A percentile compares a stretch with the other conserved stretches of the same genome.
Conservation (phyloP, 2,329 filamentous ascomycete species). For the Fusarium aywerte region DNA sequence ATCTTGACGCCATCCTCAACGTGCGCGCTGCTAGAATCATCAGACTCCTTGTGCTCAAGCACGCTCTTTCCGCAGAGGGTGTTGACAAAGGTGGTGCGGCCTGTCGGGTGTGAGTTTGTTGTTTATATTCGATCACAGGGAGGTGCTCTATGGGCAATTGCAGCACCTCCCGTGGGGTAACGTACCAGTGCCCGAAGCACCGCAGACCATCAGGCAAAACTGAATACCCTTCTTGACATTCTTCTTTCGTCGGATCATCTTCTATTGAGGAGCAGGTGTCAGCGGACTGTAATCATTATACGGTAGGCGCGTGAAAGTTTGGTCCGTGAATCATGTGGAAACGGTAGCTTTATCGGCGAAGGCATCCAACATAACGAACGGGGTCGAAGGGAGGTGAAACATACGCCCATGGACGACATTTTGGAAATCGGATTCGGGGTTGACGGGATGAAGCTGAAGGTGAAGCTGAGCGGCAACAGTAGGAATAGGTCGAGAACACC, state of each 20-base stretch:
- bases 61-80: constrained; percentile 97
- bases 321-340: constrained; percentile 25
- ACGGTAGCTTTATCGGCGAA: constrained; percentile 42
- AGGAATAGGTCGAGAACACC: constrained; percentile 36
- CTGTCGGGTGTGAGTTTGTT: constrained; percentile 59
- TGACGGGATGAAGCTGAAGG: constrained; percentile 26
- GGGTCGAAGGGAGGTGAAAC: constrained; percentile 37
- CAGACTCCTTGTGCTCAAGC: constrained; percentile 88
- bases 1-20: constrained; percentile 98
- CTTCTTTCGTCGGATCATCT: constrained; percentile 99
- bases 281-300: constrained; percentile 41
- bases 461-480: constrained; percentile 32
- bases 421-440: constrained; percentile 36
- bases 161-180: constrained; percentile 41
- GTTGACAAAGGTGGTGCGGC: constrained; percentile 99
- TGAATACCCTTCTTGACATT: constrained; percentile 99
- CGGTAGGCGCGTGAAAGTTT: constrained; percentile 31
- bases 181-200: constrained; percentile 96
- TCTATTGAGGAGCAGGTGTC: constrained; percentile 60
- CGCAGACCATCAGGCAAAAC: constrained; percentile 99
- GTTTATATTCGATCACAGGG: constrained; percentile 20
- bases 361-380: constrained; percentile 35
- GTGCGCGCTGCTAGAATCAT: constrained; percentile 89
- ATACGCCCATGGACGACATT: constrained; percentile 52
- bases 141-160: constrained; percentile 19